These are phyloP conservation scores for Teunomyces aglyptinius DNA, from an alignment of 805 yeast genomes.

Conservation along the genomic window DNA sequence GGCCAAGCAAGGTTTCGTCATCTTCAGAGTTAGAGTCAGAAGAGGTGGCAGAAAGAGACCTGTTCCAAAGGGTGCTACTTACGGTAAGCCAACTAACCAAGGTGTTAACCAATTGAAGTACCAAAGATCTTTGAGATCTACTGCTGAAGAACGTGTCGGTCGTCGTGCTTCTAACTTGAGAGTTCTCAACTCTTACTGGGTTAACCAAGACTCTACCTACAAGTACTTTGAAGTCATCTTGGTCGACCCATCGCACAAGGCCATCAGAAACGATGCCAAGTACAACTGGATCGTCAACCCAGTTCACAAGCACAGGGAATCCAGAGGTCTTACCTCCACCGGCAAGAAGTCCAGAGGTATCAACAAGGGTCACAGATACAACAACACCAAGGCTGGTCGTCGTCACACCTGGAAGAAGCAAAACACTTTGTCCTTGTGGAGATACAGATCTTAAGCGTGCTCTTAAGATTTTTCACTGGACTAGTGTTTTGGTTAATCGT, in stretches of 20 bases:
- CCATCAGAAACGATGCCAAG: constrained; percentile 97
- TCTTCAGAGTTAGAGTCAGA: constrained; percentile 98
- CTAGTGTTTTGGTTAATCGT: constrained; percentile 1
- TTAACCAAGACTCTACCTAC: constrained; percentile 99
- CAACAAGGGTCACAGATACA: constrained; percentile 99
- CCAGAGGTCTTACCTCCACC: constrained; percentile 96
- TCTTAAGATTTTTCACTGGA: constrained; percentile 3
- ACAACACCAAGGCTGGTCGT: constrained; percentile 98
- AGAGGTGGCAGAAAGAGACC: constrained; percentile 99
- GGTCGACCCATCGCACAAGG: constrained; percentile 97
- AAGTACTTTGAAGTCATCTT: constrained; percentile 98
- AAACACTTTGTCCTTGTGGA: constrained; percentile 98
- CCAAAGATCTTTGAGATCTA: constrained; percentile 97
- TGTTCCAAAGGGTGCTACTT: constrained; percentile 99
- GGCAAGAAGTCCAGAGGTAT: constrained; percentile 99
- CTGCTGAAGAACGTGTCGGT: constrained; percentile 99
- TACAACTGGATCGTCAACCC: constrained; percentile 99
- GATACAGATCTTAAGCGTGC: constrained; percentile 82
- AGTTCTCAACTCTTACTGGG: constrained; percentile 99
- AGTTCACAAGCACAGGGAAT: constrained; percentile 99
- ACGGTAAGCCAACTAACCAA: constrained; percentile 99
- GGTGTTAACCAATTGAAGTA: constrained; percentile 99
- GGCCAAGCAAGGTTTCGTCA: constrained; percentile 99
- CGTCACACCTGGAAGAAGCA: constrained; percentile 99
- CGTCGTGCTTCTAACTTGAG: constrained; percentile 98